Evolutionary conservation across 73 alveolate species (phyloP).

Genomic region (Breviolum minutum): DNA sequence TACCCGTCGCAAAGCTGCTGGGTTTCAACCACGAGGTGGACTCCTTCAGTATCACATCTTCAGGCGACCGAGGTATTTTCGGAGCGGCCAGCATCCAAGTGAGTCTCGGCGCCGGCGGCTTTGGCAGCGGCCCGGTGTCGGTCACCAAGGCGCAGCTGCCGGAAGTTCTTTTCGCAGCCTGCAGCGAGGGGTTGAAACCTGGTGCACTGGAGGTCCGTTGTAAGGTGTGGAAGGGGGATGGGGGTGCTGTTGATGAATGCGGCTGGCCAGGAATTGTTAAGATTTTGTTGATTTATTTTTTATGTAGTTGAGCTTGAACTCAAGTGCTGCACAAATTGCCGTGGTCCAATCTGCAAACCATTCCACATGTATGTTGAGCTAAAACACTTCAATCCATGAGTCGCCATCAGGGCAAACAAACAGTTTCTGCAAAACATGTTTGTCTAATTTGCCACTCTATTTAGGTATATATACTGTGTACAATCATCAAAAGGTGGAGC

Average conservation of each 20-base stretch:
- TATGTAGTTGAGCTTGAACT: background rate
- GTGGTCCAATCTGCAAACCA: too few species aligned
- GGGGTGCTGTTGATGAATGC: too few species aligned
- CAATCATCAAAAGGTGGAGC: too few species aligned
- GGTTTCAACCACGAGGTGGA: background rate
- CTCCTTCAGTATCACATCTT: background rate
- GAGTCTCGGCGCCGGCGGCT: background rate
- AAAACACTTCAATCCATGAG: too few species aligned
- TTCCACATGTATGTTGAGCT: too few species aligned
- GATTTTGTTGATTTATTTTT: background rate
- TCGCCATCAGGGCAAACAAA: too few species aligned
- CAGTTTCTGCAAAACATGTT: too few species aligned
- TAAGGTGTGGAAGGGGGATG: background rate
- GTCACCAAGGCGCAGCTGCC: background rate
- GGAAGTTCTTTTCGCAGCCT: background rate
- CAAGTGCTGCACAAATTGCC: background rate
- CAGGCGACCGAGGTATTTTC: background rate
- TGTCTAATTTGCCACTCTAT: too few species aligned
- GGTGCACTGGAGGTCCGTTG: constrained; percentile 26
- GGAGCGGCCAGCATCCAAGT: constrained; percentile 22
- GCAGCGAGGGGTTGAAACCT: background rate
- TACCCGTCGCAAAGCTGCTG: too few species aligned
- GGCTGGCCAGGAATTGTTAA: too few species aligned
- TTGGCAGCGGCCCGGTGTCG: background rate
- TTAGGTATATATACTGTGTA: too few species aligned